Evolutionary conservation across 73 alveolate genomes (phyloP), one percentile per base, ranked within the genome.

Genomic region (Loxodes magnus): DNA sequence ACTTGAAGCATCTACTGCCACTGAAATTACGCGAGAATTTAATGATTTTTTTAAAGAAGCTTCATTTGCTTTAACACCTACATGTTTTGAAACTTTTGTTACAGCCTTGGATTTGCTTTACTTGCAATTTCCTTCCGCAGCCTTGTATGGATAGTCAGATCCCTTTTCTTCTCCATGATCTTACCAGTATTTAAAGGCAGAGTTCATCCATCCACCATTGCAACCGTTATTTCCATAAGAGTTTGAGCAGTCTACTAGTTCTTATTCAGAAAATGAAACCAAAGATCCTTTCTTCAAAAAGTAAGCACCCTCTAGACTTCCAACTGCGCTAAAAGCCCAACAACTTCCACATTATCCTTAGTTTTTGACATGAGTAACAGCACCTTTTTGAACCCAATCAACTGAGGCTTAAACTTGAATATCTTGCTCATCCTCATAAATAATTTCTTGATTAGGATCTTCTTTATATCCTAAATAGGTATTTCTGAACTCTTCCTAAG

Each of bases 291-390:
- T 46, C 23, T 55, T 59, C 38, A 62, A 36, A 63, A 35, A 35
- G 56, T 54, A 55, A 10, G 72, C 72, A 7, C 74, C 69, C 38
- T 70, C 77, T 5, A 77, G 10, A 1, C 81, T 60, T 9, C 63
- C 81, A 39, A 66, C 38, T 17, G 84, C 75, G 4, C 84, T 43
- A 68, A 77, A 71, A 15, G 91, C 68, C 85, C 91, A 77, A 67
- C 90, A 84, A 7, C 86, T 67, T 19, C 93, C 96, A 57, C 93
- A 84, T 21, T 29, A 35, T 4, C 82, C 87, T 68, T 84, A 74
- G 60, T 84, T 53, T 51, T 64, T 67, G 24, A 76, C 82, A 17
- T 85, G 74, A 35, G 77, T 69, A 20, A 77, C 77, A 23, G 39
- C 73, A 7, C 86, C 86, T 0, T 48, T 19, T 4, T 38, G 44